These are phyloP conservation scores for Trifolium dubium DNA, from an alignment of 306 rosid genomes.

Conservation along the genomic window DNA sequence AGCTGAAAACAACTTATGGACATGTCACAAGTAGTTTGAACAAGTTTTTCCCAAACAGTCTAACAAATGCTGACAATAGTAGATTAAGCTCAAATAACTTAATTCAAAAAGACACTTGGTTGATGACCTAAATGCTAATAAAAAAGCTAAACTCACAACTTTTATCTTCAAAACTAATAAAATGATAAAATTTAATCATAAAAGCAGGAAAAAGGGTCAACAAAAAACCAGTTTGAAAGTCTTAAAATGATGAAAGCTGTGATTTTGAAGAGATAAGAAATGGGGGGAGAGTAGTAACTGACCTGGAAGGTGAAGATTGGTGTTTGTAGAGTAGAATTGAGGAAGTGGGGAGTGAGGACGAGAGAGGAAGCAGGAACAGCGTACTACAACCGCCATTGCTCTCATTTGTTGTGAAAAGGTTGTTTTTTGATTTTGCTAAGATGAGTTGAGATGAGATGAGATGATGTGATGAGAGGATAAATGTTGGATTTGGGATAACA, in stretches of 20 bases:
- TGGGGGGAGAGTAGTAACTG: constrained; percentile 13
- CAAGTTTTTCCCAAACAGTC: background rate
- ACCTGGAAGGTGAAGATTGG: constrained; percentile 53
- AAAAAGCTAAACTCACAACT: background rate
- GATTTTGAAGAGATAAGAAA: background rate
- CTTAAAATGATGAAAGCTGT: constrained; percentile 16
- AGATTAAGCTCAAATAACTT: background rate
- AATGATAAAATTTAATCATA: background rate
- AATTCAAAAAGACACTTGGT: background rate
- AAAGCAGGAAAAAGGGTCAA: background rate
- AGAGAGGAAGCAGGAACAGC: constrained; percentile 61
- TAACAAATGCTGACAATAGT: background rate
- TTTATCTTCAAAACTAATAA: background rate
- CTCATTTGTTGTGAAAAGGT: constrained; percentile 7
- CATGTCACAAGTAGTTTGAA: background rate
- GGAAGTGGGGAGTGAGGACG: constrained; percentile 47
- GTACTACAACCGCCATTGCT: constrained; percentile 69
- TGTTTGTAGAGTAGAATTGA: constrained; percentile 49
- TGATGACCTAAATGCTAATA: constrained; percentile 16
- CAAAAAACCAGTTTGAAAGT: background rate
- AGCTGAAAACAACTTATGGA: background rate
- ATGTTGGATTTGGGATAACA: constrained; percentile 42
- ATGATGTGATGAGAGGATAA: constrained; percentile 34
- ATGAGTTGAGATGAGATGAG: constrained; percentile 1
- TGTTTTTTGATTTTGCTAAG: constrained; percentile 16